Base-by-base conservation (phyloP, 768 basidiomycete species). In the Termitomyces sp. region DNA sequence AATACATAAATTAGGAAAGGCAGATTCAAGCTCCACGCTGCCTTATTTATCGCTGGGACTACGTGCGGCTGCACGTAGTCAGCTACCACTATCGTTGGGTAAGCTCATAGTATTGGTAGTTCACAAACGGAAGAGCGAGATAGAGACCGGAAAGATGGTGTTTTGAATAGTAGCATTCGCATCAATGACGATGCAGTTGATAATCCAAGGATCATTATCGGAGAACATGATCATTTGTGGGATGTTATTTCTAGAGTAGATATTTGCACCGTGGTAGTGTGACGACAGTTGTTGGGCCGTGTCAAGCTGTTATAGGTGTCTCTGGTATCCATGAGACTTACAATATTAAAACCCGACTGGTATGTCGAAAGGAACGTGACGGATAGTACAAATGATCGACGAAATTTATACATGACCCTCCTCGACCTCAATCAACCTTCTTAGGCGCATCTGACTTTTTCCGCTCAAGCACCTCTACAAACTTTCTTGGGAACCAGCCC, bases 401-500 rank as follows among this genome's bases (percentile, higher is more conserved):
- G 3, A 22, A 44, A 5, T 2, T n/a, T 43, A 16, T 33, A 49
- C 26, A 33, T 5, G 43, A 47, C 22, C 26, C 43, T 32, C 35
- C 18, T 1, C 36, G 18, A 46, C 20, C 7, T 64, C 53, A 66
- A 30, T 63, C 57, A 10, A 62, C 58, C 41, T 65, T 70, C 58
- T 71, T 70, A 35, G 66, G 69, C 44, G 61, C 63, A 49, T 69
- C 67, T 49, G 59, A 58, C 43, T 66, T 69, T 57, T 63, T 66
- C 48, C 80, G 76, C 66, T 79, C 84, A 56, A 90, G 70, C 3
- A 89, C 76, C 69, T 92, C 83, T 3, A 95, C 92, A 82, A 89
- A 95, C 62, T 89, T 93, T 58, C 77, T 81, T 2, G 95, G 95
- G 80, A 98, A 96, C 93, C 94, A 98, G 0, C 95, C 95, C 63